Base-by-base conservation (phyloP, 495 filamentous ascomycete genomes). In the Margaritispora aquatica region DNA sequence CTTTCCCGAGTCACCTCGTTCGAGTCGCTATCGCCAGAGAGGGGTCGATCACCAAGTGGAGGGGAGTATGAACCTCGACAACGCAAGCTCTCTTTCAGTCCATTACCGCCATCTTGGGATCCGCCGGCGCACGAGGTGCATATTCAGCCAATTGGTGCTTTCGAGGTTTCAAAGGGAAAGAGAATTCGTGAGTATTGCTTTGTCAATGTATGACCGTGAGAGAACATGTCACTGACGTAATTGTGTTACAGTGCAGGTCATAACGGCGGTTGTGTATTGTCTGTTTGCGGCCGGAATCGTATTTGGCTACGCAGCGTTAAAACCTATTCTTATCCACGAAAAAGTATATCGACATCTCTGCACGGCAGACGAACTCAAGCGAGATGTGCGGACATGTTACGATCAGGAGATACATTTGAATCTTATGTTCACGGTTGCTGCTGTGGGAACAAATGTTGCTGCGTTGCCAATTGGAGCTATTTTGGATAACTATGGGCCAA, bases 401-500 rank as follows among this genome's bases (percentile, higher is more conserved):
- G 78, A 80, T 46, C 87, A 90, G 68, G 91, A 96, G 69, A 84
- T 96, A 50, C 81, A 86, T 50, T 77, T 96, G 50, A 96, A 96
- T 69, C 72, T 96, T 58, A 96, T 96, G 92, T 96, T 96, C 76
- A 96, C 91, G 27, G 79, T 89, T 34, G 91, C 90, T n/a, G 91
- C 90, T 15, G 92, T 96, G 19, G 86, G 81, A 3, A 96, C 92
- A 34, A 83, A 81, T 51, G 86, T 93, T 19, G 86, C 83, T 19
- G 92, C 91, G 9, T 76, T 96, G 2, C 90, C 91, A 13, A 83
- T 96, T 2, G 92, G 92, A 36, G 89, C 90, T 0, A 88, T 96
- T 44, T 77, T 96, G 3, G 92, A 97, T 67, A 79, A 82, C 50
- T 95, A 83, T 66, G 92, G 92, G 1, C 92, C 92, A 19, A 82